Conservation (phyloP, 2,329 filamentous ascomycete species). For the Hypoxylon sp. region DNA sequence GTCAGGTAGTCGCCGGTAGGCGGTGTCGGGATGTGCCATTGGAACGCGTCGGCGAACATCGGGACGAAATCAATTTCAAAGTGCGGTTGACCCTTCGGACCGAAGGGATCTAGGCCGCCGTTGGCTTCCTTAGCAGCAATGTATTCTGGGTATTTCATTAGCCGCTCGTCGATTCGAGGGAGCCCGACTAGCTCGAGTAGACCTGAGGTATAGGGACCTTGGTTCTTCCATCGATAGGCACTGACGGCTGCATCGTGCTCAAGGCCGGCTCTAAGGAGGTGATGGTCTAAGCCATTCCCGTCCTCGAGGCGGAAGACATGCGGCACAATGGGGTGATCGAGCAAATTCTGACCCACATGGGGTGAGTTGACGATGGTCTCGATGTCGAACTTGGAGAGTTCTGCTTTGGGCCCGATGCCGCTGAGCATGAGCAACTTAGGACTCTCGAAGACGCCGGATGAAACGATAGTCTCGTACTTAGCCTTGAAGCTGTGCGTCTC, state of each 20-base stretch:
- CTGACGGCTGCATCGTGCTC: conserved; percentile 55
- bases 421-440: conserved; percentile 76
- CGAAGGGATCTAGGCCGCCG: conserved; percentile 67
- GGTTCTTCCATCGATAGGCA: conserved; percentile 58
- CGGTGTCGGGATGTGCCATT: conserved; percentile 63
- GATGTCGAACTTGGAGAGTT: conserved; percentile 70
- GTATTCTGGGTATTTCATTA: conserved; percentile 66
- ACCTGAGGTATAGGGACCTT: conserved; percentile 60
- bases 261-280: conserved; percentile 58
- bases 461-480: conserved; percentile 64
- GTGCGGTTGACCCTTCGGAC: conserved; percentile 70
- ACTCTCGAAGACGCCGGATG: conserved; percentile 71
- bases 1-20: conserved; percentile 66
- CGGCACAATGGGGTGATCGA: conserved; percentile 72
- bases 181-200: conserved; percentile 68
- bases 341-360: conserved; percentile 75
- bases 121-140: conserved; percentile 59
- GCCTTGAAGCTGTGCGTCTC: conserved; percentile 63
- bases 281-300: conserved; percentile 58
- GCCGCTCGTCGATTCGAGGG: conserved; percentile 69
- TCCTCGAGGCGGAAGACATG: conserved; percentile 64
- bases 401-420: conserved; percentile 71
- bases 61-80: conserved; percentile 75
- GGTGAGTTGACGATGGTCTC: conserved; percentile 68
- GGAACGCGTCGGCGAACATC: conserved; percentile 67